phyloP scores from a whole-genome alignment of 306 rosid genomes.

The Corylus americana region DNA sequence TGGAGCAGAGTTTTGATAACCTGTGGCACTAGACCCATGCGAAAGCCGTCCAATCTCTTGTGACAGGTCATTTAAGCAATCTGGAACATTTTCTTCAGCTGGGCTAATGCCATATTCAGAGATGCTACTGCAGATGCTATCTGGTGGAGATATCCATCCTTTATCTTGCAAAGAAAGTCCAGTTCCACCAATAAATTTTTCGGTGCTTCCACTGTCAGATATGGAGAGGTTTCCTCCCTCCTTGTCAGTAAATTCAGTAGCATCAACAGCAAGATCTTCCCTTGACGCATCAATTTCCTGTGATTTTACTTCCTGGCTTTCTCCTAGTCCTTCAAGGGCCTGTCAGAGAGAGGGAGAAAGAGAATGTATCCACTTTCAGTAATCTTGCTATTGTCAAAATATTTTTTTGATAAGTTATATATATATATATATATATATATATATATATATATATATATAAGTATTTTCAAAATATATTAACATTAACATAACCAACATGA shows the following conservation, averaged over 20 bases:
- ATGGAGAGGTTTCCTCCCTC: slow-evolving; percentile 58
- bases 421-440: no score
- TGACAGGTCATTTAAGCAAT: slow-evolving; percentile 56
- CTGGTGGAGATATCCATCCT: slow-evolving; percentile 92
- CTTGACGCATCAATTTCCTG: slow-evolving; percentile 62
- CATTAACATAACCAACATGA: slow-evolving; percentile 12
- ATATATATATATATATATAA: no score
- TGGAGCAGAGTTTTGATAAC: slow-evolving; percentile 31
- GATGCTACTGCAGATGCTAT: slow-evolving; percentile 73
- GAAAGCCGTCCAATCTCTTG: slow-evolving; percentile 53
- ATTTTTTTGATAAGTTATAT: no score
- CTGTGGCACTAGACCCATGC: slow-evolving; percentile 36
- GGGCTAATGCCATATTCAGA: slow-evolving; percentile 62
- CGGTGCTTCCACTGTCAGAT: slow-evolving; percentile 52
- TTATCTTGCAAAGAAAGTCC: slow-evolving; percentile 69
- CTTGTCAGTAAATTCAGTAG: slow-evolving; percentile 59
- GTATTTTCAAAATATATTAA: not conserved
- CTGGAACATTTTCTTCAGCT: slow-evolving; percentile 59
- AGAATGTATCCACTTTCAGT: slow-evolving; percentile 10
- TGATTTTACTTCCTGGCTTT: slow-evolving; percentile 84
- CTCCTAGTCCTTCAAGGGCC: slow-evolving; percentile 99
- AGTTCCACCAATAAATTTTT: slow-evolving; percentile 51
- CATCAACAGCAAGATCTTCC: slow-evolving; percentile 62
- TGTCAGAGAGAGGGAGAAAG: slow-evolving; percentile 38
- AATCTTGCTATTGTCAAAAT: slow-evolving; percentile 15